phyloP scores from a whole-genome alignment of 768 basidiomycete genomes.

The Suillus tomentosus region DNA sequence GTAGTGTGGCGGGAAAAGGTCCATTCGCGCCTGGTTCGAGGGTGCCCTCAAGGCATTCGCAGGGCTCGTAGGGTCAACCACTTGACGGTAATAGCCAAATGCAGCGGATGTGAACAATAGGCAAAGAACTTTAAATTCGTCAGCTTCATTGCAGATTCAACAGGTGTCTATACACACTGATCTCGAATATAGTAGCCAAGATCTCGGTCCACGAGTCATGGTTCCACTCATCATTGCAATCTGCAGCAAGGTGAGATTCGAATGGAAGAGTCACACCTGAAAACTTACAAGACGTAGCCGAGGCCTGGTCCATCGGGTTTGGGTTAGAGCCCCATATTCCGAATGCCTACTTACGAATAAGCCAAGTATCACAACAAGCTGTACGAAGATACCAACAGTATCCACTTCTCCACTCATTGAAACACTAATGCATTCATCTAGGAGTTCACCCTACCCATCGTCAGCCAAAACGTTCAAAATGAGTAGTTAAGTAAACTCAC shows the following conservation, averaged over 20 bases:
- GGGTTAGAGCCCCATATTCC: conserved; percentile 57
- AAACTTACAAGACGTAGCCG: conserved; percentile 51
- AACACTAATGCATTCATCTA: conserved; percentile 53
- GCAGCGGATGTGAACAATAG: conserved; percentile 65
- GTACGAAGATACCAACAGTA: conserved; percentile 30
- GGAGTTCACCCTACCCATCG: conserved; percentile 50
- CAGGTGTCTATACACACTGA: conserved; percentile 44
- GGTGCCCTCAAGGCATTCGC: conserved; percentile 52
- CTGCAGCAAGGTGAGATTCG: conserved; percentile 39
- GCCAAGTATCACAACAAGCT: conserved; percentile 18
- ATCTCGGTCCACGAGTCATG: conserved; percentile 72
- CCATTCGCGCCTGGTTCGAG: conserved; percentile 37
- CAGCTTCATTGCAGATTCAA: background rate
- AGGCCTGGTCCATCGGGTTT: conserved; percentile 31
- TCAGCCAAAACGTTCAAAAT: background rate
- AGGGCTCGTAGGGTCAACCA: conserved; percentile 64
- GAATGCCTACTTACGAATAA: conserved; percentile 38
- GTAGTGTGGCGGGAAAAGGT: conserved; percentile 53
- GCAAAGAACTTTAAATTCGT: conserved; percentile 46
- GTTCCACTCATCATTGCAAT: conserved; percentile 61
- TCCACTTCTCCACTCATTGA: conserved; percentile 35
- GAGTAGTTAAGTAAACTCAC: conserved; percentile 36
- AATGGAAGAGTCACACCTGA: background rate
- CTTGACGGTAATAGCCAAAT: conserved; percentile 75
- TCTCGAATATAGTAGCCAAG: conserved; percentile 57